Evolutionary conservation across 371 early-diverging fungal species (phyloP).

Genomic region (Syncephalis fuscata): DNA sequence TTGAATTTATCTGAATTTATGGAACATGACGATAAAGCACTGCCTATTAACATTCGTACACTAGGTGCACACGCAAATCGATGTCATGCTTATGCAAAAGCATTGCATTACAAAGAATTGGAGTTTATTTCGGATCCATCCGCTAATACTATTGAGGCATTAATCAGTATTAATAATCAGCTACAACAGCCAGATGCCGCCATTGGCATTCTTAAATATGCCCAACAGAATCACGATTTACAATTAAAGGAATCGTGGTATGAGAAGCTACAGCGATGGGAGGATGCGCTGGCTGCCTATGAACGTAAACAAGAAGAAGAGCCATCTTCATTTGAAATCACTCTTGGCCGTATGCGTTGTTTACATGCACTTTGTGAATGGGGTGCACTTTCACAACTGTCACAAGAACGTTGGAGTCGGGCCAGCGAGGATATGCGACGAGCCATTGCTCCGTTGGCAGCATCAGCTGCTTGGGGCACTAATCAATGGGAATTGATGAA

Average conservation of each 20-base stretch:
- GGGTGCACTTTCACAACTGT: constrained; percentile 69
- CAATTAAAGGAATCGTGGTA: constrained; percentile 89
- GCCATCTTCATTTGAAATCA: constrained; percentile 53
- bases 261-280: constrained; percentile 86
- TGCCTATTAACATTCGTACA: constrained; percentile 84
- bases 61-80: constrained; percentile 81
- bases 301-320: constrained; percentile 64
- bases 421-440: constrained; percentile 30
- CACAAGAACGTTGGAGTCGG: constrained; percentile 68
- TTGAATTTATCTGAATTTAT: constrained; percentile 94
- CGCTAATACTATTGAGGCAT: constrained; percentile 74
- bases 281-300: constrained; percentile 85
- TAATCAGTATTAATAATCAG: constrained; percentile 90
- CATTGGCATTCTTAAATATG: constrained; percentile 82
- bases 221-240: constrained; percentile 73
- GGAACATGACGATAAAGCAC: constrained; percentile 93
- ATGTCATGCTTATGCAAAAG: constrained; percentile 93
- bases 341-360: constrained; percentile 83
- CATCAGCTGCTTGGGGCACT: constrained; percentile 90
- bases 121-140: constrained; percentile 80
- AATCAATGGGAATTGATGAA: constrained; percentile 87
- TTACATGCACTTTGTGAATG: constrained; percentile 87
- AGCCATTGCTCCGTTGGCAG: constrained; percentile 72
- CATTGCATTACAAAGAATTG: constrained; percentile 91
- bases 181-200: constrained; percentile 95